These are phyloP conservation scores for Blastocystis sp. DNA, from an alignment of 352 stramenopile species.

Conservation along the genomic window DNA sequence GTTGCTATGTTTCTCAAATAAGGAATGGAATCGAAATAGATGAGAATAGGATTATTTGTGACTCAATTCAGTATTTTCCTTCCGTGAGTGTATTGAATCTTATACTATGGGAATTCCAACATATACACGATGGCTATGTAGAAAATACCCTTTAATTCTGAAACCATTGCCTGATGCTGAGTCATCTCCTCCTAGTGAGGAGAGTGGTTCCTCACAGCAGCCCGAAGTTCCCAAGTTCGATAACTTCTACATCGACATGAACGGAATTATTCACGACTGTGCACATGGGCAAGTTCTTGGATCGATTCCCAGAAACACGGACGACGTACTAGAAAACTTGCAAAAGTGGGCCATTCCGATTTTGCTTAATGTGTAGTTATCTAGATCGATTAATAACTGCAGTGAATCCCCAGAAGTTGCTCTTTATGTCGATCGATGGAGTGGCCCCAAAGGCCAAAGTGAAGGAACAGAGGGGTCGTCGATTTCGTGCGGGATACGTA, in stretches of 20 bases:
- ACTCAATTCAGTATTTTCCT: background rate
- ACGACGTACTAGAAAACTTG: constrained; percentile 79
- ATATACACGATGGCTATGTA: constrained; percentile 56
- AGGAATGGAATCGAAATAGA: too few relatives aligned
- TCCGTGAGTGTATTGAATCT: background rate
- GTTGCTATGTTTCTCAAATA: too few relatives aligned
- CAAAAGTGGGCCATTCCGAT: constrained; percentile 68
- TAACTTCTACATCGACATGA: constrained; percentile 84
- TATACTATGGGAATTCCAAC: constrained; percentile 45
- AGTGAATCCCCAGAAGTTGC: constrained; percentile 75
- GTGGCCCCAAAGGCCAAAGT: constrained; percentile 81
- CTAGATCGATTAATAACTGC: constrained; percentile 76
- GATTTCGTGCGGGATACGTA: constrained; percentile 79
- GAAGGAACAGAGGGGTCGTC: constrained; percentile 79
- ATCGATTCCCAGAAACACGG: constrained; percentile 73
- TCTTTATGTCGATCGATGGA: constrained; percentile 81
- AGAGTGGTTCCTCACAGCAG: background rate
- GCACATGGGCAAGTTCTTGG: constrained; percentile 74
- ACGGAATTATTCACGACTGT: constrained; percentile 80
- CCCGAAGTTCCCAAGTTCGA: constrained; percentile 66
- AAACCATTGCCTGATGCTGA: constrained; percentile 2
- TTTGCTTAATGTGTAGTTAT: constrained; percentile 64
- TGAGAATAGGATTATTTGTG: too few relatives aligned
- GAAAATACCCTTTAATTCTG: constrained; percentile 54
- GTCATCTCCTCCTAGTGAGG: background rate